Conservation (phyloP, 2,329 filamentous ascomycete species). For the Byssothecium circinans region DNA sequence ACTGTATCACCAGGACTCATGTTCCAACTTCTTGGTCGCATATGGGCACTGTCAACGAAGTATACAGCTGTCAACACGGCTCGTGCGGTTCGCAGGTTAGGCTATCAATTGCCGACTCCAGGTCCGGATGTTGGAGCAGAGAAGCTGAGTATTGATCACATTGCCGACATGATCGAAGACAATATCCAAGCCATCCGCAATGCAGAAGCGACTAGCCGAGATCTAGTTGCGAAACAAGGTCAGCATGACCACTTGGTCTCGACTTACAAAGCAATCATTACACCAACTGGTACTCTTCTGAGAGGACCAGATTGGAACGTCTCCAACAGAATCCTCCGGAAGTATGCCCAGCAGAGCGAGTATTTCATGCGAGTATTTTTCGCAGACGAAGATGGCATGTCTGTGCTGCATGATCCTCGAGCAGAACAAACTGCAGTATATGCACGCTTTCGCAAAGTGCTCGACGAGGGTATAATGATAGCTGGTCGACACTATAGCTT, state of each 20-base stretch:
- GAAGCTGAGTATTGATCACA: conserved; percentile 6
- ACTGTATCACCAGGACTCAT: conserved; percentile 21
- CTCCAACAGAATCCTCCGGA: conserved; percentile 47
- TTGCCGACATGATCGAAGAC: conserved; percentile 10
- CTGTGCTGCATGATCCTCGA: conserved; percentile 59
- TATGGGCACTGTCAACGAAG: conserved; percentile 33
- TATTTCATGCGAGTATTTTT: conserved; percentile 64
- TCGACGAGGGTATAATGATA: conserved; percentile 58
- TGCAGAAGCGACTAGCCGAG: conserved; percentile 55
- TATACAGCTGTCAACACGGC: conserved; percentile 58
- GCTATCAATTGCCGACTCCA: conserved; percentile 49
- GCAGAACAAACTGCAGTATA: conserved; percentile 31
- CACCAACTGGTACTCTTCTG: conserved; percentile 46
- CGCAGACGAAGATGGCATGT: conserved; percentile 70
- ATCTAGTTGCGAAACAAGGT: conserved; percentile 54
- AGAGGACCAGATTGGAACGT: conserved; percentile 60
- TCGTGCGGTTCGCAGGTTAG: conserved; percentile 70
- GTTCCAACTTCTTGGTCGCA: conserved; percentile 22
- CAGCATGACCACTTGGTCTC: conserved; percentile 46
- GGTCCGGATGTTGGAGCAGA: conserved; percentile 15
- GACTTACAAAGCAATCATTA: conserved; percentile 58
- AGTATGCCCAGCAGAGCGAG: conserved; percentile 24
- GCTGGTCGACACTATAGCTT: conserved; percentile 34
- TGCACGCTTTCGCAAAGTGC: conserved; percentile 59
- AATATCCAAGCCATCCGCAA: conserved; percentile 35